A percentile compares a stretch with the other conserved stretches of the same genome.
Evolutionary conservation across 2,329 filamentous ascomycete genomes (phyloP).

Genomic region (Phyllosticta citriasiana): DNA sequence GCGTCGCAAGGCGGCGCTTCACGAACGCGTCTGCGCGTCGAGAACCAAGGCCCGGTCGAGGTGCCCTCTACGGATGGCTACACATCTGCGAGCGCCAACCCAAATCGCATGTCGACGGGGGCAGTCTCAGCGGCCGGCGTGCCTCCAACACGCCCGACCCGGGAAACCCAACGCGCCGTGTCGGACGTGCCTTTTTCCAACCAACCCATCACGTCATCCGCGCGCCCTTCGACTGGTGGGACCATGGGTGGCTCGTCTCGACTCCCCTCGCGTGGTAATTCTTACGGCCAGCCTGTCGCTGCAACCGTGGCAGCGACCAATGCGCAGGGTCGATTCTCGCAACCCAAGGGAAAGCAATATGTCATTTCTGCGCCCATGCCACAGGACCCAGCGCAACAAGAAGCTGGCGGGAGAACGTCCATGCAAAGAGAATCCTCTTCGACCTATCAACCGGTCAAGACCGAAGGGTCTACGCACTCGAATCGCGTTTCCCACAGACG

Average conservation of each 20-base stretch:
- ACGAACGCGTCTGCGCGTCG: conserved; percentile 45
- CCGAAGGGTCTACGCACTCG: conserved; percentile 44
- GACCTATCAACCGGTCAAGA: conserved; percentile 41
- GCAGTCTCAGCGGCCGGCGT: conserved; percentile 23
- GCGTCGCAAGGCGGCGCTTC: conserved; percentile 26
- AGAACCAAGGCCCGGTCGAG: conserved; percentile 44
- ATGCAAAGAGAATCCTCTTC: conserved; percentile 44
- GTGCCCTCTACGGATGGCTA: conserved; percentile 29
- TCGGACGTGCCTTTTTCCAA: conserved; percentile 35
- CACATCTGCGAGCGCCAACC: conserved; percentile 16
- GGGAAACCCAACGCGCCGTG: conserved; percentile 41
- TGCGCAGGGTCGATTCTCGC: conserved; percentile 80
- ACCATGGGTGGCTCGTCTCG: conserved; percentile 53
- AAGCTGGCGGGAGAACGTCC: conserved; percentile 51
- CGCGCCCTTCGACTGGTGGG: conserved; percentile 70
- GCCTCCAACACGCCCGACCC: conserved; percentile 20
- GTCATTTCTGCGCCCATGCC: conserved; percentile 59
- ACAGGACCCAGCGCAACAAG: conserved; percentile 36
- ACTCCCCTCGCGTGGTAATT: conserved; percentile 62
- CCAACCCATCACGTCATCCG: conserved; percentile 33
- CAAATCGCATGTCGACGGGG: conserved; percentile 16
- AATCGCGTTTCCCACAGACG: conserved; percentile 52
- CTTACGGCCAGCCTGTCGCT: conserved; percentile 80
- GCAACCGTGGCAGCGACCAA: conserved; percentile 83
- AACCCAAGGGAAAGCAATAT: conserved; percentile 58